These are phyloP conservation scores for Exophiala spinifera DNA, from an alignment of 2,329 filamentous ascomycete genomes.

Conservation along the genomic window DNA sequence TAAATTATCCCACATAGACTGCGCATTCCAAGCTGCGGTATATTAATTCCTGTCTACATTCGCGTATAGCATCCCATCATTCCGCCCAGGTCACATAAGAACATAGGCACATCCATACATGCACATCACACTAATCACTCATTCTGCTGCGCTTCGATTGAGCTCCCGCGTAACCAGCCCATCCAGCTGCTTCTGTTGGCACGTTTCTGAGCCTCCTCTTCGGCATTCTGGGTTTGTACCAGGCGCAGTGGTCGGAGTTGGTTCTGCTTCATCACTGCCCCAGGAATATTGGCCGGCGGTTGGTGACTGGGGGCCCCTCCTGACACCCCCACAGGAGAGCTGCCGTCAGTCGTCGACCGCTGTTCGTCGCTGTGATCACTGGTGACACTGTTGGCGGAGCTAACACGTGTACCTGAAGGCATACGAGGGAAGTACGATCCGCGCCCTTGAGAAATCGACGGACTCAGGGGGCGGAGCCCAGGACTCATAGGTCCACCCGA, in stretches of 20 bases:
- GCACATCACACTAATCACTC: constrained; percentile 5
- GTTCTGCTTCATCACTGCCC: constrained; percentile 60
- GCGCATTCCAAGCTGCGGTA: too few species aligned
- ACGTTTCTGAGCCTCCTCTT: constrained; percentile 45
- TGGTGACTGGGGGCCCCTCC: constrained; percentile 35
- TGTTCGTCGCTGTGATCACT: constrained; percentile 49
- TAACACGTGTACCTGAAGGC: constrained; percentile 54
- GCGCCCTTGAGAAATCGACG: constrained; percentile 33
- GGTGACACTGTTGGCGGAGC: constrained; percentile 57
- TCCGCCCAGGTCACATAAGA: too few species aligned
- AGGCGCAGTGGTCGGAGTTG: constrained; percentile 83
- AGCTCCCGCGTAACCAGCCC: constrained; percentile 38
- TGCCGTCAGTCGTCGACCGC: constrained; percentile 45
- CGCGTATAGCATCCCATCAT: too few species aligned
- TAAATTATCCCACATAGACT: too few species aligned
- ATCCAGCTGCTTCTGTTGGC: constrained; percentile 48
- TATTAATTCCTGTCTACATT: too few species aligned
- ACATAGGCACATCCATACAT: too few species aligned
- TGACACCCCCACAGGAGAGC: constrained; percentile 39
- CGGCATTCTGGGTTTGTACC: constrained; percentile 70
- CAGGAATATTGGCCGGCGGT: constrained; percentile 64
- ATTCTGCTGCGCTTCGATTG: constrained; percentile 19
- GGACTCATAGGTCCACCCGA: constrained; percentile 54
- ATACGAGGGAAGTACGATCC: constrained; percentile 59
- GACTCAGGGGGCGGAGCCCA: constrained; percentile 56